A percentile compares a stretch with the other conserved stretches of the same genome.
These are phyloP conservation scores for Neurospora sp. DNA, from an alignment of 495 filamentous ascomycete genomes.

Conservation along the genomic window DNA sequence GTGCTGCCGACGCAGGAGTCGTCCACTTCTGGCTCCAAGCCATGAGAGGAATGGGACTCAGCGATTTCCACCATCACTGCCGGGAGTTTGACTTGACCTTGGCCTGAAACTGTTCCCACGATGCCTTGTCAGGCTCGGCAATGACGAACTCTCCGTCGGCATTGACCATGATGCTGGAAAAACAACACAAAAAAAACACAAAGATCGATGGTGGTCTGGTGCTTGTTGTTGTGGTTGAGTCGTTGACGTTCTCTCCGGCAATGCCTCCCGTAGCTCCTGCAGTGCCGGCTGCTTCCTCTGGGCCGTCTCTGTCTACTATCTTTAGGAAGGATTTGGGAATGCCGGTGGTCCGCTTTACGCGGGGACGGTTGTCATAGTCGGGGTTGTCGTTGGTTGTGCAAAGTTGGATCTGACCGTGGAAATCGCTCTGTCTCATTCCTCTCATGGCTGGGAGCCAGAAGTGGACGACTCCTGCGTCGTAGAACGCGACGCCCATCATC, in stretches of 20 bases:
- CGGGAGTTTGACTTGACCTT: conserved; percentile 69
- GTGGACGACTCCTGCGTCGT: too few species aligned
- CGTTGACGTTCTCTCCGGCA: too few species aligned
- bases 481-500: too few species aligned
- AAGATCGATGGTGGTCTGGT: not conserved
- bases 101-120: conserved; percentile 93
- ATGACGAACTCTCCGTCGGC: conserved; percentile 94
- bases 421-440: too few species aligned
- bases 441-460: too few species aligned
- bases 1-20: conserved; percentile 30
- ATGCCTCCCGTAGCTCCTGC: too few species aligned
- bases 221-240: too few species aligned
- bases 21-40: too few species aligned
- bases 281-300: too few species aligned
- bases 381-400: conserved; percentile 98
- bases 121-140: conserved; percentile 83
- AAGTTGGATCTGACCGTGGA: conserved; percentile 56
- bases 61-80: too few species aligned
- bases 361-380: conserved; percentile 79
- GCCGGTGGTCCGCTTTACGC: conserved; percentile 89
- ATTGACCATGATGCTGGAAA: conserved; percentile 83
- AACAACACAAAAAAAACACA: not conserved
- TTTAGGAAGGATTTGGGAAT: conserved; percentile 90
- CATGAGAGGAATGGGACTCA: too few species aligned
- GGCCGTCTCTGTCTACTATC: conserved; percentile 63